Evolutionary conservation across 2,329 filamentous ascomycete genomes (phyloP).

Genomic region (Colletotrichum navitas): DNA sequence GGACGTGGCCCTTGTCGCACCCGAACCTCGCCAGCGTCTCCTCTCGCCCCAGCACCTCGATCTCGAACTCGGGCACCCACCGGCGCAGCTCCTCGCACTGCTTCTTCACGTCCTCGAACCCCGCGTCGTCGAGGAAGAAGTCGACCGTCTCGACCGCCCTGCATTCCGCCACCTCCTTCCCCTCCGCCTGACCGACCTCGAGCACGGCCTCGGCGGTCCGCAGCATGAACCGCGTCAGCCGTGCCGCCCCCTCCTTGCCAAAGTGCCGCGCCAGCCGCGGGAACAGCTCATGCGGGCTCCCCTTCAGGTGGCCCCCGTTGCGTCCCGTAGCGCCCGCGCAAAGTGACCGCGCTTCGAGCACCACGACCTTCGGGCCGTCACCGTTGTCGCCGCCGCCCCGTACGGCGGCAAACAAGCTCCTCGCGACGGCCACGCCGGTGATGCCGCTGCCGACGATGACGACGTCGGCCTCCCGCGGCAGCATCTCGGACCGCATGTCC

Average conservation of each 20-base stretch:
- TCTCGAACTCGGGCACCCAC: slow-evolving; percentile 57
- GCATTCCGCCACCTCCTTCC: slow-evolving; percentile 54
- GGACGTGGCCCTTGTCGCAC: slow-evolving; percentile 49
- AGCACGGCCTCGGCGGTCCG: slow-evolving; percentile 55
- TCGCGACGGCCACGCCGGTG: slow-evolving; percentile 58
- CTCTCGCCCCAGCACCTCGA: slow-evolving; percentile 51
- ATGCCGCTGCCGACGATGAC: slow-evolving; percentile 69
- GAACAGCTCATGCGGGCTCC: slow-evolving; percentile 58
- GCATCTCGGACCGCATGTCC: slow-evolving; percentile 48
- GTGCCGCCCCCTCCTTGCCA: slow-evolving; percentile 54
- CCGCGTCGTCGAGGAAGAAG: slow-evolving; percentile 55
- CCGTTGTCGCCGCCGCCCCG: slow-evolving; percentile 19
- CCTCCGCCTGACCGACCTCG: slow-evolving; percentile 52
- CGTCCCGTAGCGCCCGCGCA: slow-evolving; percentile 67
- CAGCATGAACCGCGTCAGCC: slow-evolving; percentile 59
- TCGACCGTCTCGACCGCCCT: slow-evolving; percentile 62
- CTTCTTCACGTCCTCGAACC: slow-evolving; percentile 50
- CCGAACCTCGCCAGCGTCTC: slow-evolving; percentile 54
- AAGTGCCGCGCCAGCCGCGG: slow-evolving; percentile 48
- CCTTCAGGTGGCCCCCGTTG: slow-evolving; percentile 66
- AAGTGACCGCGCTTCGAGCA: slow-evolving; percentile 64
- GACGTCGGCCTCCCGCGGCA: slow-evolving; percentile 59
- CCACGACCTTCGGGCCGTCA: slow-evolving; percentile 51
- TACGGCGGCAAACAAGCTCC: slow-evolving; percentile 42
- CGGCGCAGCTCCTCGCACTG: slow-evolving; percentile 51